Evolutionary conservation across 805 yeast species (phyloP).

Genomic region (Teunomyces kruisii): DNA sequence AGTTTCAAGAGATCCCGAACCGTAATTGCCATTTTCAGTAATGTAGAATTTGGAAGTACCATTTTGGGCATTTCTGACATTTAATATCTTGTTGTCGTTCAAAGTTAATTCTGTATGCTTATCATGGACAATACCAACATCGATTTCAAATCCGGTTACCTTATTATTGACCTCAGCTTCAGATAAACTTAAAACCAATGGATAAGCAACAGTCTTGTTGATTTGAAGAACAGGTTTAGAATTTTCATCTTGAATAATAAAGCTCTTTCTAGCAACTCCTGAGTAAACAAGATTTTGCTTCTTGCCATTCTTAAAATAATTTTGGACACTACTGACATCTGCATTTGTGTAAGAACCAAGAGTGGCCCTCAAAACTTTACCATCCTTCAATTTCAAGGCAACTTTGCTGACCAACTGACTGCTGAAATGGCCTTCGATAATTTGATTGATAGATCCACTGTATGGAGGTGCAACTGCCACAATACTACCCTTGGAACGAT

Average conservation of each 20-base stretch:
- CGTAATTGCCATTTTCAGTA: slow-evolving; percentile 47
- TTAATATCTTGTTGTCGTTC: slow-evolving; percentile 19
- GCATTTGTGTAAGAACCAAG: background rate
- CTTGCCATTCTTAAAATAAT: background rate
- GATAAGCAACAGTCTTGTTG: background rate
- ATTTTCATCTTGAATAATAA: background rate
- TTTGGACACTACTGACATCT: background rate
- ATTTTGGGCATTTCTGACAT: slow-evolving; percentile 33
- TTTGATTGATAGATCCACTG: slow-evolving; percentile 31
- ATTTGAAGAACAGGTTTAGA: background rate
- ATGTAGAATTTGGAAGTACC: slow-evolving; percentile 47
- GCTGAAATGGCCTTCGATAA: slow-evolving; percentile 33
- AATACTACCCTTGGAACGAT: slow-evolving; percentile 22
- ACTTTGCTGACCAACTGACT: slow-evolving; percentile 36
- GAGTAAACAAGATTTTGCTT: background rate
- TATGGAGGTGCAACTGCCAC: slow-evolving; percentile 40
- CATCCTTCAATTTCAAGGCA: slow-evolving; percentile 37
- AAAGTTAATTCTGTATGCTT: slow-evolving; percentile 14
- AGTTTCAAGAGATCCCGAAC: slow-evolving; percentile 40
- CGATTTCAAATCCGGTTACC: background rate
- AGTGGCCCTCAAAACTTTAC: slow-evolving; percentile 30
- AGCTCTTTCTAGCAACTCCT: background rate
- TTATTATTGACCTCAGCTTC: background rate
- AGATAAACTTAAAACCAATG: background rate
- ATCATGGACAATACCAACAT: slow-evolving; percentile 25